Evolutionary conservation across 306 rosid species (phyloP), one percentile per base, ranked within the genome.

Genomic region (Boehmeria nivea): DNA sequence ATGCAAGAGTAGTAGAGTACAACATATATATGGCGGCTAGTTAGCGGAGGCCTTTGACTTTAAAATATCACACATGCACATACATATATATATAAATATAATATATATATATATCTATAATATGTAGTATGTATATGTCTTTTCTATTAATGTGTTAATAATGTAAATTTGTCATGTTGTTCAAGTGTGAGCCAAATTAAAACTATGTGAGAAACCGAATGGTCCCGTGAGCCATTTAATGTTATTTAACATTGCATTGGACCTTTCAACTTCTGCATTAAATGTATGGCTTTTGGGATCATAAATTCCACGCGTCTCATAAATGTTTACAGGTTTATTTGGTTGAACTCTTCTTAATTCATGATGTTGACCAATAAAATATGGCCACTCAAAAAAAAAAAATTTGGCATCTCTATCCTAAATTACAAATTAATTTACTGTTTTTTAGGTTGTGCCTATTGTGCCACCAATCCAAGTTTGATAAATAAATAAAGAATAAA

Each of bases 221-320:
- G 49, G 61, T 38, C 61, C 61, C 61, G 61, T 21, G 48, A 38
- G 48, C 10, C 61, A 57, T 57, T 57, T 20, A 57, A 12, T 57
- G 61, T 21, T 15, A 40, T 39, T 57, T 37, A 62, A 62, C 59
- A 17, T 62, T 37, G 57, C 57, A 28, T 61, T 61, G 37, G 57
- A 61, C 47, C 66, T 47, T 61, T 61, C 57, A 61, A 61, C 57
- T 43, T 53, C 43, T 27, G 51, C 68, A 63, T 52, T 63, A 42
- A 52, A 17, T 52, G 21, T 12, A 31, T 40, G 28, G 68, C 51
- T 19, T 63, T 51, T 31, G 2, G 15, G 4, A 31, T 20, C 37
- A 64, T 64, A 64, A 53, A 42, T 64, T 64, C 60, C 69, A 64
- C 63, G 63, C 57, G 71, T 38, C 45, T 65, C 48, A 55, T 56